phyloP scores from a whole-genome alignment of 148 eudicot species.

The Mesembryanthemum crystallinum region DNA sequence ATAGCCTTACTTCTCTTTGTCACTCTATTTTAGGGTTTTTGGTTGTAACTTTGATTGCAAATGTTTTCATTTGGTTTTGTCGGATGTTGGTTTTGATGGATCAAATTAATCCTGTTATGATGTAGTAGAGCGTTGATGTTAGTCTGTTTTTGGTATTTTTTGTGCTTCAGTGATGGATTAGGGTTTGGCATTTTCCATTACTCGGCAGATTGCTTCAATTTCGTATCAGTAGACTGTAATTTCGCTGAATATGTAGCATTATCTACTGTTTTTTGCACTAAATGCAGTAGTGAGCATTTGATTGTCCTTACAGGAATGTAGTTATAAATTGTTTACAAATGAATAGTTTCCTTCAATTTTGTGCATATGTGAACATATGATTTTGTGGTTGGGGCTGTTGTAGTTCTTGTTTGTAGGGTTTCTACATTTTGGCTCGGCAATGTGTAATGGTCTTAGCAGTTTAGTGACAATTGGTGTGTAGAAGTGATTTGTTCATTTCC shows the following conservation, averaged over 20 bases:
- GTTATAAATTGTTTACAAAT: neutral
- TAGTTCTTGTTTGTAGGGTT: neutral
- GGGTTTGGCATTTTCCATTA: neutral
- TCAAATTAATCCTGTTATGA: neutral
- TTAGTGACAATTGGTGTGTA: neutral
- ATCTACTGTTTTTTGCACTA: neutral
- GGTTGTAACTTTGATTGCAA: neutral
- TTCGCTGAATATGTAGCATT: neutral
- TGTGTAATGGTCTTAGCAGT: neutral
- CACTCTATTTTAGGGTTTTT: slow-evolving; percentile 15
- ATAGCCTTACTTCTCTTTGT: neutral
- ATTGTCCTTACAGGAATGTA: neutral
- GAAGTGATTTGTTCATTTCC: neutral
- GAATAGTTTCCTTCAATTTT: neutral
- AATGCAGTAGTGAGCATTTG: neutral
- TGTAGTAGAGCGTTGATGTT: neutral
- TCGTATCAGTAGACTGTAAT: neutral
- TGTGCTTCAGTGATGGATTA: neutral
- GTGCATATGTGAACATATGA: neutral
- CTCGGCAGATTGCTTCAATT: neutral
- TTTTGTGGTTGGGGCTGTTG: neutral
- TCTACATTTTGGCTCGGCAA: neutral
- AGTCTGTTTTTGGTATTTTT: too few relatives aligned
- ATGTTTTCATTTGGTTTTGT: neutral
- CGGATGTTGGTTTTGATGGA: neutral